A percentile compares a stretch with the other conserved stretches of the same genome.
Conservation (phyloP, 331 rosid genomes). For the Spiraea crenata region DNA sequence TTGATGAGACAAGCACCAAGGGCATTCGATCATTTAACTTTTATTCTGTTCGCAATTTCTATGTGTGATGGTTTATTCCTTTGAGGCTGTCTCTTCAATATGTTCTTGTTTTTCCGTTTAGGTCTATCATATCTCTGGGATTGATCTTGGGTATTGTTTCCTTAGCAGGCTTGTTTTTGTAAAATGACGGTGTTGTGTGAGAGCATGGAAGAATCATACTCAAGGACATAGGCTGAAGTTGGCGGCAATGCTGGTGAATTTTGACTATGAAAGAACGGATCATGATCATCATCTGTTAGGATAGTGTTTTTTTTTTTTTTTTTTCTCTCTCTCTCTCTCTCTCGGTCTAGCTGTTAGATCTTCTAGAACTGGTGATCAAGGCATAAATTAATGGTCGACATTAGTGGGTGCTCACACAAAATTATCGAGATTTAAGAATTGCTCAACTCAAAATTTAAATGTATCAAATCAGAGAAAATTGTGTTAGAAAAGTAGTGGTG, state of each 20-base stretch:
- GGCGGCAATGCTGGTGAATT: background rate
- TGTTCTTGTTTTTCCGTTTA: background rate
- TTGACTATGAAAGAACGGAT: background rate
- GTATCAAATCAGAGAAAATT: too few species aligned
- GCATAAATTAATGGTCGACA: background rate
- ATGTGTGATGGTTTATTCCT: background rate
- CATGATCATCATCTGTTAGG: background rate
- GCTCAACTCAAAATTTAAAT: too few species aligned
- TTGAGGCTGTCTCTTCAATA: background rate
- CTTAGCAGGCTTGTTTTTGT: constrained; percentile 5
- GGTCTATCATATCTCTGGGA: background rate
- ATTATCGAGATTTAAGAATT: background rate
- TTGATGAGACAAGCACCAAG: background rate
- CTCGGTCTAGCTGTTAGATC: too few species aligned
- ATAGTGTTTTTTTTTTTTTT: background rate
- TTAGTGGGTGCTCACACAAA: background rate
- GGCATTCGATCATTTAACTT: background rate
- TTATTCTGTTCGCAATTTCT: background rate
- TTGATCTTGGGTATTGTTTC: background rate
- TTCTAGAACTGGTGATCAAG: background rate
- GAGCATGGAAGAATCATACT: background rate
- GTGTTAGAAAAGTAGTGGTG: too few species aligned
- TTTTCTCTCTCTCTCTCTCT: too few species aligned
- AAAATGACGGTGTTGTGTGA: background rate
- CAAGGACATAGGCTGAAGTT: background rate